Evolutionary conservation across 2,329 filamentous ascomycete genomes (phyloP).

Genomic region (Diaporthe citrichinensis): DNA sequence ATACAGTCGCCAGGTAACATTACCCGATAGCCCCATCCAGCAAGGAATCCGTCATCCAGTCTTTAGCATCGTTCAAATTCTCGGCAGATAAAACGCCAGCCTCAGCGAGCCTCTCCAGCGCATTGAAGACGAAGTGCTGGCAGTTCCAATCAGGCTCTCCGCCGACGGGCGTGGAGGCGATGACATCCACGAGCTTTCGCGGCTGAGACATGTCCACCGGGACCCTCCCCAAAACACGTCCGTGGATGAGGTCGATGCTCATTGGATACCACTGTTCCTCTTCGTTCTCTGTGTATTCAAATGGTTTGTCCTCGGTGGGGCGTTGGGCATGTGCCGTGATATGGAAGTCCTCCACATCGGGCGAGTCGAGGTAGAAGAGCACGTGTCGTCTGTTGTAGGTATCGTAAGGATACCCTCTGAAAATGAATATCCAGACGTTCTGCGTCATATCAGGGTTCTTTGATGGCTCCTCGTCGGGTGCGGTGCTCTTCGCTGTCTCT

Average conservation of each 20-base stretch:
- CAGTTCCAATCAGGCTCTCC: slow-evolving; percentile 25
- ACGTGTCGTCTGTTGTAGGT: slow-evolving; percentile 11
- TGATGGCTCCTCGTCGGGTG: not conserved
- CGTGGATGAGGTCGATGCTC: not conserved
- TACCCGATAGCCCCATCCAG: slow-evolving; percentile 5
- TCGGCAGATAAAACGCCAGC: not conserved
- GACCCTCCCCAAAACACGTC: not conserved
- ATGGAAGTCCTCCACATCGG: slow-evolving; percentile 15
- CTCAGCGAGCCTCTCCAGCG: not conserved
- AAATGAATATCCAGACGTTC: slow-evolving; percentile 13
- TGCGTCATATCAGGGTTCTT: not conserved
- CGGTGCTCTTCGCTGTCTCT: not conserved
- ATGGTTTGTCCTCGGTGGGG: not conserved
- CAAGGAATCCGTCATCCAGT: slow-evolving; percentile 25
- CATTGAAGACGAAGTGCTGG: not conserved
- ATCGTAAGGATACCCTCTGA: not conserved
- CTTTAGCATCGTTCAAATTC: not conserved
- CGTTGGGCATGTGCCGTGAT: slow-evolving; percentile 24
- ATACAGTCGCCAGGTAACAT: not conserved
- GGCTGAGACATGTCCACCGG: not conserved
- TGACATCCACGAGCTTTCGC: slow-evolving; percentile 2
- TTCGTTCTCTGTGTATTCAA: not conserved
- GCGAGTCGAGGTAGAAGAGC: slow-evolving; percentile 24
- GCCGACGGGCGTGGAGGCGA: slow-evolving; percentile 19
- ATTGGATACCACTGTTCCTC: not conserved